Percentiles rank a stretch among this genome's conserved stretches.
Evolutionary conservation across 768 basidiomycete species (phyloP).

Genomic region (Xanthoconium stramineum): DNA sequence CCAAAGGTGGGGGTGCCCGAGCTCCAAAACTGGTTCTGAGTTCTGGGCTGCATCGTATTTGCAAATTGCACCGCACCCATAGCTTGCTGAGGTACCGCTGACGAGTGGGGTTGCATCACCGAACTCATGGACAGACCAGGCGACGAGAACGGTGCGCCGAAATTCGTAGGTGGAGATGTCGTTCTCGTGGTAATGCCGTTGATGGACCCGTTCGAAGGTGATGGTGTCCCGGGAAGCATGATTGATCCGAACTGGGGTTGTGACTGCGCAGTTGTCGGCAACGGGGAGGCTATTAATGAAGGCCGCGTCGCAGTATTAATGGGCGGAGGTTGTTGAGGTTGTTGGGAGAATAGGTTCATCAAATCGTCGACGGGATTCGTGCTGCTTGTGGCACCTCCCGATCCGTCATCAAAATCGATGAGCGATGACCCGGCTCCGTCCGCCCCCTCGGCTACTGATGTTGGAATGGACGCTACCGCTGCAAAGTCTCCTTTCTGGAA

Average conservation of each 20-base stretch:
- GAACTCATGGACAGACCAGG: constrained; percentile 2
- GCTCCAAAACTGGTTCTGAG: constrained; percentile 9
- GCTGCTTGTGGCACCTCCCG: constrained; percentile 17
- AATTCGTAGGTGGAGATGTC: constrained; percentile 13
- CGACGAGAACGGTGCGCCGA: constrained; percentile 1
- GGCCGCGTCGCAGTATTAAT: constrained; percentile 31
- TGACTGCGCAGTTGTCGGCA: constrained; percentile 12
- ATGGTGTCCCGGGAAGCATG: constrained; percentile 42
- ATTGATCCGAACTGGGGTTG: constrained; percentile 37
- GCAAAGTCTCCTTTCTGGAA: constrained; percentile 90
- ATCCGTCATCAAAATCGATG: constrained; percentile 73
- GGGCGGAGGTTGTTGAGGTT: constrained; percentile 20
- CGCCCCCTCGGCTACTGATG: constrained; percentile 38
- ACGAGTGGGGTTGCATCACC: constrained; percentile 4
- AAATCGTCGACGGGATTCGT: constrained; percentile 51
- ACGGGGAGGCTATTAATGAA: constrained; percentile 14
- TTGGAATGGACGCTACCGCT: constrained; percentile 66
- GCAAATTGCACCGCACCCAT: constrained; percentile 11
- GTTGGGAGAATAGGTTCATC: constrained; percentile 51
- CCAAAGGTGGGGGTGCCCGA: not conserved
- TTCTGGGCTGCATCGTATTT: constrained; percentile 16
- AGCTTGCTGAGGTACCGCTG: not conserved
- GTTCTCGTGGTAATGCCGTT: constrained; percentile 12
- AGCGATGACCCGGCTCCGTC: constrained; percentile 44
- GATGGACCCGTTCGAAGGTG: constrained; percentile 19